Evolutionary conservation across 2,329 filamentous ascomycete genomes (phyloP).

Genomic region (Aureobasidium lini): DNA sequence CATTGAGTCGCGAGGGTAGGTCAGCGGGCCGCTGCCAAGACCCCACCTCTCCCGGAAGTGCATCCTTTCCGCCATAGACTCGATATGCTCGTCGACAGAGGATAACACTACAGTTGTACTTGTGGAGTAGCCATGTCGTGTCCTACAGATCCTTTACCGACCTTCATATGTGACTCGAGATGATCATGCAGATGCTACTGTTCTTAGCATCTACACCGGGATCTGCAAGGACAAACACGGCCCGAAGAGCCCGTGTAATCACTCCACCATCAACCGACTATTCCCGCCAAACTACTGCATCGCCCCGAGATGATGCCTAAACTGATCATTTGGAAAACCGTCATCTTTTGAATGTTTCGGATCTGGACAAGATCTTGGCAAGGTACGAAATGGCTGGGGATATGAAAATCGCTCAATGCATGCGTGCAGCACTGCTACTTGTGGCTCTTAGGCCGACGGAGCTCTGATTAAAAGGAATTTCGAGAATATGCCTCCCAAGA

Average conservation of each 20-base stretch:
- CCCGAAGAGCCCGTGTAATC: background rate
- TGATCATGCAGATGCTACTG: background rate
- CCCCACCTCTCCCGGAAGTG: background rate
- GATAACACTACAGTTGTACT: too few species aligned
- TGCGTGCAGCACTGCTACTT: too few species aligned
- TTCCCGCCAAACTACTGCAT: background rate
- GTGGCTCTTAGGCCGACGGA: too few species aligned
- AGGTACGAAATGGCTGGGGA: background rate
- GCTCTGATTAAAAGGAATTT: background rate
- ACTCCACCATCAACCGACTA: slow-evolving; percentile 5
- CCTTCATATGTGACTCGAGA: too few species aligned
- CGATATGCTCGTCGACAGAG: too few species aligned
- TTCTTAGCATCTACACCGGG: background rate
- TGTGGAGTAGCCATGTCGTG: too few species aligned
- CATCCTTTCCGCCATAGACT: background rate
- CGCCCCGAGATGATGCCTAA: background rate
- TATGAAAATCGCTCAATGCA: too few species aligned
- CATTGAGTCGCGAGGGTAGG: background rate
- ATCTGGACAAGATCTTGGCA: background rate
- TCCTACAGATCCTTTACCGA: too few species aligned
- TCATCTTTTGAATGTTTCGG: background rate
- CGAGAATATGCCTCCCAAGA: background rate
- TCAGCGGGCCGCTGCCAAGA: slow-evolving; percentile 1
- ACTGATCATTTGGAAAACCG: background rate
- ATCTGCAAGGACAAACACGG: slow-evolving; percentile 1